Percentiles rank a stretch among this genome's conserved stretches.
Conservation (phyloP, 2,329 filamentous ascomycete genomes). For the Aureobasidium sp. region DNA sequence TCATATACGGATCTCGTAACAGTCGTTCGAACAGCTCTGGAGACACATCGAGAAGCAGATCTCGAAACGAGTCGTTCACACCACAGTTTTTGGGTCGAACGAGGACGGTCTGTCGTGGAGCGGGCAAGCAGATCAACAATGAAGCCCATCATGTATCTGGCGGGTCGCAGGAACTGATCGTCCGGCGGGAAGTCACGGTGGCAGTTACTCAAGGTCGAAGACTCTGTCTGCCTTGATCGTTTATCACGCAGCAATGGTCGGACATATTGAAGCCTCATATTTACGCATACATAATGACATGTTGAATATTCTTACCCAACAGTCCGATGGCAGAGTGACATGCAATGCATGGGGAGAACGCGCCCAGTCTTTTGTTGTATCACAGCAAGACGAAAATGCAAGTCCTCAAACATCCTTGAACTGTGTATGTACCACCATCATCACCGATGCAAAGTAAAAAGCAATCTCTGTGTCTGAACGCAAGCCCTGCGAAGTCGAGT, state of each 20-base stretch:
- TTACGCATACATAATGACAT: constrained; percentile 3
- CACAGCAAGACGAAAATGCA: neutral
- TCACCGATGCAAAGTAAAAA: neutral
- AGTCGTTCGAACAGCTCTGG: constrained; percentile 5
- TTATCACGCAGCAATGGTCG: neutral
- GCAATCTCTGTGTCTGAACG: neutral
- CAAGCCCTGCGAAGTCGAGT: neutral
- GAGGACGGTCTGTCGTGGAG: neutral
- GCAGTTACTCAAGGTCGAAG: neutral
- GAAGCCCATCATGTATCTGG: neutral
- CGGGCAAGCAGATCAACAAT: neutral
- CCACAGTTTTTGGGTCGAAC: constrained; percentile 6
- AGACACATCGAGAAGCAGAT: constrained; percentile 1
- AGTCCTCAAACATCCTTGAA: neutral
- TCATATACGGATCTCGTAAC: constrained; percentile 10
- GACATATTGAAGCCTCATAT: neutral
- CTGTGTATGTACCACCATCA: neutral
- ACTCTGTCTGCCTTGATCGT: neutral
- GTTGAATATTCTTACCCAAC: neutral
- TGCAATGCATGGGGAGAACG: neutral
- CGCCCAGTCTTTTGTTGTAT: neutral
- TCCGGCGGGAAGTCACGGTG: constrained; percentile 3
- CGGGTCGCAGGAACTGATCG: constrained; percentile 6
- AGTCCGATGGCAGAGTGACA: neutral
- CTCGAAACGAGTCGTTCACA: constrained; percentile 2